Evolutionary conservation across 2,329 filamentous ascomycete species (phyloP), one percentile per base, ranked within the genome.

Genomic region (Colletotrichum incanum): DNA sequence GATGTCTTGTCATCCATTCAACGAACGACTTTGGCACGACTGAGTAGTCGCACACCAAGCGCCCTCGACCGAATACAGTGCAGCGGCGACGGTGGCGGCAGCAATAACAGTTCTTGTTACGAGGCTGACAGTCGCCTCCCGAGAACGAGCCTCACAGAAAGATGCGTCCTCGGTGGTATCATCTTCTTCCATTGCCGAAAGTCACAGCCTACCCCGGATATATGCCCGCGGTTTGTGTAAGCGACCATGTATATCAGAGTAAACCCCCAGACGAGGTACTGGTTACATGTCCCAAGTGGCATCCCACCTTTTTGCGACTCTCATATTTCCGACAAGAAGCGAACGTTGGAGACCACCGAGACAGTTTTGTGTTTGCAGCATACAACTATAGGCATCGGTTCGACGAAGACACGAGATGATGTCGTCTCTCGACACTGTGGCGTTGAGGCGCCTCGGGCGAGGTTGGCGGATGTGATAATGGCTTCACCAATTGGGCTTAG

Each of bases 401-500:
- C 37, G 52, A 52, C 41, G 45, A 20, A 37, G 52, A 37, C 52
- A 37, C 39, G 49, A 43, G 50, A 41, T 69, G 50, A 65, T 23
- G 50, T 65, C 54, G 14, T 55, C 52, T 54, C 37, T 61, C 39
- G 60, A 71, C 70, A 71, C 47, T 66, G 60, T 73, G 71, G 67
- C 67, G 71, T 71, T 56, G 67, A 73, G 71, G 67, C 67, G 69
- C 54, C 58, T 62, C 41, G 60, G 60, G 39, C 54, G 67, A 71
- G 60, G 66, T 73, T 71, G 71, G 62, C 58, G 59, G 62, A 67
- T 28, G 60, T 58, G 65, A 60, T 70, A 50, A 69, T 68, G 68
- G 68, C 56, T 64, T 71, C 69, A 65, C 66, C 55, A 56, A 74
- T 75, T 64, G 31, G 67, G 74, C 47, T 72, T 76, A 75, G 74